Evolutionary conservation across 2,329 filamentous ascomycete species (phyloP), one percentile per base, ranked within the genome.

Genomic region (Cladosporium oxysporum): DNA sequence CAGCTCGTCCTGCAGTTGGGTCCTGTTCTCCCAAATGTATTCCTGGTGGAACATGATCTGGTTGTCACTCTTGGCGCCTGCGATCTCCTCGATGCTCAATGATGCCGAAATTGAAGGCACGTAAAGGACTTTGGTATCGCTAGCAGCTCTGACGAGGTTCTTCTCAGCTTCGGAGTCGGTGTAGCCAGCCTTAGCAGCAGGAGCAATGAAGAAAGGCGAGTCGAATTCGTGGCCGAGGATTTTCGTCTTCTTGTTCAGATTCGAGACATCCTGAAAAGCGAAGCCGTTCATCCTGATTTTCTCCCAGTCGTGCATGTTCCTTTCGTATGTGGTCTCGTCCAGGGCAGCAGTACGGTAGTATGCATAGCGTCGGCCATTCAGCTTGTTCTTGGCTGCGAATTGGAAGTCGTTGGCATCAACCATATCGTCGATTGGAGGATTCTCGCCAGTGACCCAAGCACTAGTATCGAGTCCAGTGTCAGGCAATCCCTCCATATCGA

Each of bases 131-230:
- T 81, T 76, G 6, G 78, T 80, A n/a, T 77, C 73, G 10, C 75
- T 81, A 11, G 84, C 83, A 49, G 78, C 83, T 75, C 81, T 79
- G 63, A 84, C 79, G 28, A 87, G 29, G 26, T 63, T 63, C 37
- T 26, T 63, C 50, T 63, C 61, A 26, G 61, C 61, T n/a, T 57
- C 61, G 18, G 50, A 26, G 76, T 97, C 85, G 66, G 94, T 94
- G 11, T 97, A 88, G 79, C 97, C 97, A 71, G 93, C 94, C 10
- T 97, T 85, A 0, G 94, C 94, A 14, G 94, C 97, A 50, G 94
- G 94, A 1, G 94, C 96, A 41, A 97, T 90, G 81, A 97, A 98
- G 81, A 97, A 95, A 26, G 94, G 94, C 55, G 94, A 90, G 67
- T 89, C 87, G 68, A 88, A 87, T 74, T 91, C 91, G 50, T 90